Conservation (phyloP, 2,329 filamentous ascomycete species). For the Fusarium gaditjirri region DNA sequence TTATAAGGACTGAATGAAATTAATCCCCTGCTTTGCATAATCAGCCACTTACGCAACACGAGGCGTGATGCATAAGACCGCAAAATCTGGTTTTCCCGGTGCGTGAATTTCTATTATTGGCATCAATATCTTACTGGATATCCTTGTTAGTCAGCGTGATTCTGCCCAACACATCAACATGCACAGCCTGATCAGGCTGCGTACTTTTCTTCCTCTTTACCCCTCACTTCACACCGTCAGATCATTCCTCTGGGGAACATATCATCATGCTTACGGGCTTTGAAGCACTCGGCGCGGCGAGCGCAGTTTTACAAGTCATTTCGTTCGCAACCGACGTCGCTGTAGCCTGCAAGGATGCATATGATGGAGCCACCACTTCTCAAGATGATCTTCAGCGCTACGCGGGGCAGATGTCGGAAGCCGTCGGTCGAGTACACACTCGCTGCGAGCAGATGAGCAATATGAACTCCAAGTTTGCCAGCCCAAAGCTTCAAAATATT, state of each 20-base stretch:
- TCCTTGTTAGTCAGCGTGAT: rapidly evolving
- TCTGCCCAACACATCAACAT: not conserved
- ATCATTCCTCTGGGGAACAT: rapidly evolving
- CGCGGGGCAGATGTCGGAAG: not conserved
- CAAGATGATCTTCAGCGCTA: conserved; percentile 8
- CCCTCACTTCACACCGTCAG: not conserved
- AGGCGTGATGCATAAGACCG: not conserved
- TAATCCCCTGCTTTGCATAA: rapidly evolving
- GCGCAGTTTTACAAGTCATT: conserved; percentile 26
- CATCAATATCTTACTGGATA: rapidly evolving
- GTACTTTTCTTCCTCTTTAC: not conserved
- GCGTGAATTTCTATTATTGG: not conserved
- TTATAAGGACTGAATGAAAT: not conserved
- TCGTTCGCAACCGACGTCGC: not conserved
- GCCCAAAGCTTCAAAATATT: not conserved
- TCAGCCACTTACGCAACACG: not conserved
- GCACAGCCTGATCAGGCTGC: not conserved
- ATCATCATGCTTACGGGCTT: not conserved
- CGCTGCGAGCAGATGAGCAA: not conserved
- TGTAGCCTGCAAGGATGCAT: not conserved
- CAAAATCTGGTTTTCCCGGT: not conserved
- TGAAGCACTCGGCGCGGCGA: conserved; percentile 21
- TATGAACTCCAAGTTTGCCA: rapidly evolving
- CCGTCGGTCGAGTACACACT: not conserved
- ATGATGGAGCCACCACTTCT: not conserved